Conservation (phyloP, 1,139 yeast species). For the Hanseniaspora uvarum region DNA sequence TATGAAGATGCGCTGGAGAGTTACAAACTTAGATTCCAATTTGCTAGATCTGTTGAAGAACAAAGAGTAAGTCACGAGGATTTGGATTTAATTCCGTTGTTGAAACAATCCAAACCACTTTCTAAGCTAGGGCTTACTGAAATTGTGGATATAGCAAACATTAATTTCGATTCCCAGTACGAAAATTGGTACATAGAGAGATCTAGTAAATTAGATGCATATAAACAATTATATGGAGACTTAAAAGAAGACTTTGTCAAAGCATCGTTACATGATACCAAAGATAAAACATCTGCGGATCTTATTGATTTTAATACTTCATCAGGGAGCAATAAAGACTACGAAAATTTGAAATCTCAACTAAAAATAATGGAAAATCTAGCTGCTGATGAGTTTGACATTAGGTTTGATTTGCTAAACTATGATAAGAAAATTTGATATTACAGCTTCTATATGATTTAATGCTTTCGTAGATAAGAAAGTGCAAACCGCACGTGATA, state of each 20-base stretch:
- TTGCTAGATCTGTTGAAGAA: not conserved
- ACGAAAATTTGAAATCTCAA: not conserved
- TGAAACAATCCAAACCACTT: not conserved
- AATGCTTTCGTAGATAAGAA: no score
- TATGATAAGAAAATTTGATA: not conserved
- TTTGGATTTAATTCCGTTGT: not conserved
- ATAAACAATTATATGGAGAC: not conserved
- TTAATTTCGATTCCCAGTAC: not conserved
- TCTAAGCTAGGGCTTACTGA: not conserved
- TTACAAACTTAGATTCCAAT: not conserved
- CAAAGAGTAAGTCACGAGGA: not conserved
- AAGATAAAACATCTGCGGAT: not conserved
- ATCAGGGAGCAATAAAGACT: not conserved
- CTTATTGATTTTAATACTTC: not conserved
- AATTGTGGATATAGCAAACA: conserved; percentile 3
- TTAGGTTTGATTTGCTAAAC: not conserved
- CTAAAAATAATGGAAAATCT: not conserved
- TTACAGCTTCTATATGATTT: not conserved
- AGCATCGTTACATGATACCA: not conserved
- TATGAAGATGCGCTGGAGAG: not conserved
- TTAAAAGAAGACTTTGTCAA: not conserved
- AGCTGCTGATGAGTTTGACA: not conserved
- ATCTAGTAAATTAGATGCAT: not conserved
- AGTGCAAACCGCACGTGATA: not conserved
- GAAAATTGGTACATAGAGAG: conserved; percentile 9